Evolutionary conservation across 2,329 filamentous ascomycete genomes (phyloP).

Genomic region (Nigrograna mackinnonii): DNA sequence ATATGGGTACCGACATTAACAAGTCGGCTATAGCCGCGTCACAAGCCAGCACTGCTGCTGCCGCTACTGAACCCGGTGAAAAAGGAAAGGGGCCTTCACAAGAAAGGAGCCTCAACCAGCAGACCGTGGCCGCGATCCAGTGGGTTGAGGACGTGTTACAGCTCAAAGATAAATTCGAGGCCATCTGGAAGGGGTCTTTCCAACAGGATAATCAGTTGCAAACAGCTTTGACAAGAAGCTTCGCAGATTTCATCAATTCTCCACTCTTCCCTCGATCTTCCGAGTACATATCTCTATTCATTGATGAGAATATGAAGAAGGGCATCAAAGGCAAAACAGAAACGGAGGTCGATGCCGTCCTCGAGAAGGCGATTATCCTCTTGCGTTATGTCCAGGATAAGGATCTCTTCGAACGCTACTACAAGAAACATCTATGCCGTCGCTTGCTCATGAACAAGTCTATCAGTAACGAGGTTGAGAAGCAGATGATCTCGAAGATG

Average conservation of each 20-base stretch:
- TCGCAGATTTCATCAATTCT: constrained; percentile 88
- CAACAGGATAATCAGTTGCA: constrained; percentile 75
- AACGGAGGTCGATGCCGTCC: constrained; percentile 76
- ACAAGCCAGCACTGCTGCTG: constrained; percentile 54
- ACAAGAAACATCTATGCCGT: constrained; percentile 93
- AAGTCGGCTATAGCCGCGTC: constrained; percentile 60
- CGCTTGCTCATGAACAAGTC: constrained; percentile 87
- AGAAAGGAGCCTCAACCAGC: constrained; percentile 67
- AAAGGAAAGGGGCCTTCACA: constrained; percentile 48
- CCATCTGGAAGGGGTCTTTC: constrained; percentile 75
- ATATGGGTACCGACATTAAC: constrained; percentile 84
- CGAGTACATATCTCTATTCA: constrained; percentile 93
- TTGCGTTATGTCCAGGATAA: constrained; percentile 89
- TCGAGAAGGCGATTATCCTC: constrained; percentile 88
- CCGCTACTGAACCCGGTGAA: constrained; percentile 52
- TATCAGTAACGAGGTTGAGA: constrained; percentile 88
- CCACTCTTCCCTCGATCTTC: constrained; percentile 73
- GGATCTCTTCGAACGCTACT: constrained; percentile 95
- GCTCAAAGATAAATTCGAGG: constrained; percentile 89
- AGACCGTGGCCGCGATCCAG: constrained; percentile 84
- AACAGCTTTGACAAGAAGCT: constrained; percentile 81
- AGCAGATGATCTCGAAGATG: constrained; percentile 95
- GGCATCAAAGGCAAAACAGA: constrained; percentile 94
- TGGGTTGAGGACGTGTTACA: constrained; percentile 92
- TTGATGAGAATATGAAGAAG: constrained; percentile 94